These are phyloP conservation scores for Solanum infundibuliforme DNA, from an alignment of 257 asterid species.

Conservation along the genomic window DNA sequence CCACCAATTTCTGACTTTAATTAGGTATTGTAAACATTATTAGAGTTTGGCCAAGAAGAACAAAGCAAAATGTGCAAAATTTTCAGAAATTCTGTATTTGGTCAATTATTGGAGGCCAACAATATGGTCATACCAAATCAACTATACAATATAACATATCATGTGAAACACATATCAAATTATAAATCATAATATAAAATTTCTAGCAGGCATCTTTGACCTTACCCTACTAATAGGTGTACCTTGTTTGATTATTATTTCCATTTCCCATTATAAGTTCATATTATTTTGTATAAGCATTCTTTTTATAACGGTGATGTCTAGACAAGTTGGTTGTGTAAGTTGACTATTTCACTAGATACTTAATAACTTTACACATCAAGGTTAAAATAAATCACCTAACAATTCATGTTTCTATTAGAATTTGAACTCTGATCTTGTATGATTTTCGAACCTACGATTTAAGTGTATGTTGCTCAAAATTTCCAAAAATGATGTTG, in stretches of 20 bases:
- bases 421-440: neutral
- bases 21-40: neutral
- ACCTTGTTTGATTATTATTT: neutral
- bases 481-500: neutral
- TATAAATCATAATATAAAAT: neutral
- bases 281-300: neutral
- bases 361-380: neutral
- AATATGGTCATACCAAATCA: neutral
- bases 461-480: neutral
- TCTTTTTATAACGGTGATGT: neutral
- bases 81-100: neutral
- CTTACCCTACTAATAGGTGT: neutral
- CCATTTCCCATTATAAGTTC: neutral
- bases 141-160: neutral
- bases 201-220: neutral
- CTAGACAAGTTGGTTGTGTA: neutral
- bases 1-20: neutral
- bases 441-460: neutral
- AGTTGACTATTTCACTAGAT: neutral
- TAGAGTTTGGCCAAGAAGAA: neutral
- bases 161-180: neutral
- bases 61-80: neutral
- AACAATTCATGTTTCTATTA: neutral
- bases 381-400: neutral
- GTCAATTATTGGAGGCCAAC: neutral